Evolutionary conservation across 129 eudicot species (phyloP), one percentile per base, ranked within the genome.

Genomic region (Flaveria linearis): DNA sequence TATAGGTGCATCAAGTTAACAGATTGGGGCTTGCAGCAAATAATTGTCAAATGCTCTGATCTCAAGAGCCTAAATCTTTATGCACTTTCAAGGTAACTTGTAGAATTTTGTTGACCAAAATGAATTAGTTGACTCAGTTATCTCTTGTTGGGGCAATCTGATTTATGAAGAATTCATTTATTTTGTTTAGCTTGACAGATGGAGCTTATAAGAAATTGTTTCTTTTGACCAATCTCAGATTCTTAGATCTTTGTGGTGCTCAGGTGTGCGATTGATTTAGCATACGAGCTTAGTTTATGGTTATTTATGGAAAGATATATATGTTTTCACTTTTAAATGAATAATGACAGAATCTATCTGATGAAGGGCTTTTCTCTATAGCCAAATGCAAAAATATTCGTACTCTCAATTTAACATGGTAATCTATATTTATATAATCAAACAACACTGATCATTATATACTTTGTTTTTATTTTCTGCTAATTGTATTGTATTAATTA

Each of bases 191-290:
- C 85, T 89, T 94, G 78, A 87, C 98, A 73, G 97, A 91, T 78
- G 85, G 18, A 78, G 96, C 85, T 77, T 94, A 94, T 83, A 86
- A 84, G 86, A 87, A 84, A 46, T 58, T 94, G 41, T 84, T 89
- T 10, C 90, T 78, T 70, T 85, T 91, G 81, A 6, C 49, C 45
- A 81, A 86, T 76, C 93, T 94, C 18, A 83, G 80, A 80, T 88
- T 88, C 85, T 94, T 94, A 81, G 98, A 94, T 84, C 90, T 94
- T 63, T 94, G 98, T 84, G 98, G 98, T 82, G 97, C 97, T 74
- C 98, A 94, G 97, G 98, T 94, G 88, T 78, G 41, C 33, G 23
- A 20, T 42, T 9, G 20, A n/a, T 42, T 65, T 75, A 39, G 9
- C 64, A 23, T 56, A 43, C 18, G 52, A 39, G 43, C 10, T n/a